Conservation (phyloP, 495 filamentous ascomycete genomes). For the Penicillium canariense region DNA sequence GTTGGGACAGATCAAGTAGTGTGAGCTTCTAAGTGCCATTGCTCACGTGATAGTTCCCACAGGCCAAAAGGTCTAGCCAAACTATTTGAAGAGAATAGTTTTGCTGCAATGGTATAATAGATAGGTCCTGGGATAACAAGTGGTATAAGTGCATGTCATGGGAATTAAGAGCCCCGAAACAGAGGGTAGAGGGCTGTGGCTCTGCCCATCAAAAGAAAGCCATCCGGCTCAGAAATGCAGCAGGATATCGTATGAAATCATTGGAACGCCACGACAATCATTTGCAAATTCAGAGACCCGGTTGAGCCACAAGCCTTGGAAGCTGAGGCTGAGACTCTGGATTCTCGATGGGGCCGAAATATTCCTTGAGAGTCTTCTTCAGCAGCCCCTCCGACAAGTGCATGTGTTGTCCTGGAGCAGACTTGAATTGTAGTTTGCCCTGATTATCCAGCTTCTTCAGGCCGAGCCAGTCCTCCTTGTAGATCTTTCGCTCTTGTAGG, state of each 20-base stretch:
- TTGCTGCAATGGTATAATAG: too few relatives aligned
- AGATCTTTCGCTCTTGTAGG: slow-evolving; percentile 70
- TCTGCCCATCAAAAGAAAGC: not conserved
- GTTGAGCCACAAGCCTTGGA: slow-evolving; percentile 25
- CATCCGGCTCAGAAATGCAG: not conserved
- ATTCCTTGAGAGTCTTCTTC: slow-evolving; percentile 65
- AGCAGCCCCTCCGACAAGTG: slow-evolving; percentile 65
- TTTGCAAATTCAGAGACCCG: slow-evolving; percentile 4
- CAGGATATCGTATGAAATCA: slow-evolving; percentile 3
- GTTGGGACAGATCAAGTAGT: too few relatives aligned
- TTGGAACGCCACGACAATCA: not conserved
- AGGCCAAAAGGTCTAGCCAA: too few relatives aligned
- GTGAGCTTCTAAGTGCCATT: too few relatives aligned
- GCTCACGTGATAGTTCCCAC: too few relatives aligned
- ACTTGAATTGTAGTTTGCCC: slow-evolving; percentile 72
- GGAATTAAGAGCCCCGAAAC: too few relatives aligned
- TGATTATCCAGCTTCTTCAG: slow-evolving; percentile 77
- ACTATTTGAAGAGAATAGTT: too few relatives aligned
- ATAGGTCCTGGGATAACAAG: too few relatives aligned
- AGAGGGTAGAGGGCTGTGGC: too few relatives aligned
- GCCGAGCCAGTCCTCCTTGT: slow-evolving; percentile 93
- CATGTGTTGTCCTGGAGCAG: slow-evolving; percentile 79
- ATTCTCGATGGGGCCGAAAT: slow-evolving; percentile 51
- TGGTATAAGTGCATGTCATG: too few relatives aligned
- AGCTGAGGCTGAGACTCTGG: not conserved